Conservation (phyloP, 169 alveolate genomes). For the Plasmodium malariae region DNA sequence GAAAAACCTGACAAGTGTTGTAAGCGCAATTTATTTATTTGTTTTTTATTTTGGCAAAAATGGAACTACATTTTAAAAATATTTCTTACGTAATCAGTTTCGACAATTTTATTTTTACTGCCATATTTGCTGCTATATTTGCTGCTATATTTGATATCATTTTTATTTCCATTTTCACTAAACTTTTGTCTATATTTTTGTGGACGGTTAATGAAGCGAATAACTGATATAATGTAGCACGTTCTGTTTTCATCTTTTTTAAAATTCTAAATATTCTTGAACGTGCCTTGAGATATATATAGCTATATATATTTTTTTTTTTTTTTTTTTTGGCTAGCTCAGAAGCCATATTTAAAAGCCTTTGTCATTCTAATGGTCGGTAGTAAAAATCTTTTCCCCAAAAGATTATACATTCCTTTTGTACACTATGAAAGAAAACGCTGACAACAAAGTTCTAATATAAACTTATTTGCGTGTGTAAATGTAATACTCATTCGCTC, state of each 20-base stretch:
- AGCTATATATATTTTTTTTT: too few species aligned
- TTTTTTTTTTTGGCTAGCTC: background rate
- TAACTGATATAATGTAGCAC: background rate
- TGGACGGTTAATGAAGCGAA: background rate
- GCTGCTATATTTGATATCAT: background rate
- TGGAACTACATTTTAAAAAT: background rate
- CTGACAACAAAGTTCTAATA: background rate
- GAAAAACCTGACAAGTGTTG: too few species aligned
- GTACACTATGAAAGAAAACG: background rate
- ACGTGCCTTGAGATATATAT: background rate
- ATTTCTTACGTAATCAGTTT: background rate
- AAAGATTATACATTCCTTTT: background rate
- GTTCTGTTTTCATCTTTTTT: too few species aligned
- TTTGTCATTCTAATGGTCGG: background rate
- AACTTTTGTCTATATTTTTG: too few species aligned
- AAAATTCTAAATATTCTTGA: background rate
- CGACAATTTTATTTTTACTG: background rate
- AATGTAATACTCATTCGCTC: too few species aligned
- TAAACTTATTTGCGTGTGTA: too few species aligned
- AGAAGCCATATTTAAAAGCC: background rate
- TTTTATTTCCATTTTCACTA: background rate
- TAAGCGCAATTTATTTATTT: too few species aligned
- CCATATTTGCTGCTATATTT: too few species aligned
- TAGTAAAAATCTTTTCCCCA: background rate
- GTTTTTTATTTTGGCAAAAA: background rate